phyloP scores from a whole-genome alignment of 768 basidiomycete genomes.

The Tulasnella sp. region DNA sequence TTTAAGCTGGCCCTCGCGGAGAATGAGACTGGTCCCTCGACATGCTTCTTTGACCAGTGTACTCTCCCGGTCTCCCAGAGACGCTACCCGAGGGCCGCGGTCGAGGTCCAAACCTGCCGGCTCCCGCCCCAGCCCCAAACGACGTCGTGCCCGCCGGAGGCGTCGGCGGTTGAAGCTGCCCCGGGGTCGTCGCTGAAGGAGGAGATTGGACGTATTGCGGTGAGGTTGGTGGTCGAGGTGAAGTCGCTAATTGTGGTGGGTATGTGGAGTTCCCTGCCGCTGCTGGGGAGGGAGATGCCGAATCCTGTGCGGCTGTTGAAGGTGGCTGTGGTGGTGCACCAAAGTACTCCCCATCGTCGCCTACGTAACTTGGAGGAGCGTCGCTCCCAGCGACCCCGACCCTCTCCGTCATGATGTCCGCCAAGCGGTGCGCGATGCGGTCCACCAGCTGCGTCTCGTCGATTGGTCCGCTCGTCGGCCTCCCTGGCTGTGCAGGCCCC shows the following conservation, averaged over 20 bases:
- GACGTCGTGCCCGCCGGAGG: neutral
- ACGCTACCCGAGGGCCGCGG: neutral
- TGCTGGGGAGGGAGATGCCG: neutral
- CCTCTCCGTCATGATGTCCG: conserved; percentile 27
- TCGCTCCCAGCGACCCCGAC: conserved; percentile 9
- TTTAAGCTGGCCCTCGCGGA: neutral
- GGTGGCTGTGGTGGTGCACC: neutral
- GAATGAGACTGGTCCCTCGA: neutral
- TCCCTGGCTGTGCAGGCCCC: neutral
- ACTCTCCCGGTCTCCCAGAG: neutral
- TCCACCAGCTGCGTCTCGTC: conserved; percentile 15
- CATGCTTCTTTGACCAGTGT: neutral
- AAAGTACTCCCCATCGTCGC: neutral
- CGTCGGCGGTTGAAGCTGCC: neutral
- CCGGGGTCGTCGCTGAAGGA: neutral
- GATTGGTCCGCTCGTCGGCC: neutral
- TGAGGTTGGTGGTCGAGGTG: neutral
- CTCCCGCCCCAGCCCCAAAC: neutral
- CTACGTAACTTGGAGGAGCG: conserved; percentile 12
- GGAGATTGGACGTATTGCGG: conserved; percentile 1
- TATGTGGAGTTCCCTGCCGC: neutral
- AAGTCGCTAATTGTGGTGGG: neutral
- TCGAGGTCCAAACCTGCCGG: neutral
- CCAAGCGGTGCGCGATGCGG: conserved; percentile 20
- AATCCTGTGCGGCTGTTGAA: neutral